Conservation (phyloP, 768 basidiomycete genomes). For the Thelephora aurantiotincta region DNA sequence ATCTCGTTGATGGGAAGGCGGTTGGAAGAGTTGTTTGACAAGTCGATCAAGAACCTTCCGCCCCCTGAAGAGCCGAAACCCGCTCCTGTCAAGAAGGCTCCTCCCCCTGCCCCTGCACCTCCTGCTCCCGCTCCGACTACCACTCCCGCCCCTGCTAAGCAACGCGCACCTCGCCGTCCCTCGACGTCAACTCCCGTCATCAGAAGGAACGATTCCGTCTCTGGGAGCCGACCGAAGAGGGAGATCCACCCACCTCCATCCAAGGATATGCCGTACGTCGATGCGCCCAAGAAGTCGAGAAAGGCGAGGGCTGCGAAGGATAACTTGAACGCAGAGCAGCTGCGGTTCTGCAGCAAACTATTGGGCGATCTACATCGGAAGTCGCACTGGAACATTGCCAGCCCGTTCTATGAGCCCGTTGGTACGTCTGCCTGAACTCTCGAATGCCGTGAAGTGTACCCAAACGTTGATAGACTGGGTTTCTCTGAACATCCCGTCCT, state of each 20-base stretch:
- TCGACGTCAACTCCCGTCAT: slow-evolving; percentile 77
- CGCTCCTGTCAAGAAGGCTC: slow-evolving; percentile 28
- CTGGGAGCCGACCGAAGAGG: slow-evolving; percentile 72
- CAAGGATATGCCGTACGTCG: slow-evolving; percentile 78
- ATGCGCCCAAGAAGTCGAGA: slow-evolving; percentile 55
- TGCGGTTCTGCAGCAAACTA: slow-evolving; percentile 69
- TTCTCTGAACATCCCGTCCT: slow-evolving; percentile 67
- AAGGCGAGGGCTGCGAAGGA: slow-evolving; percentile 46
- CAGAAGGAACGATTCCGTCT: slow-evolving; percentile 55
- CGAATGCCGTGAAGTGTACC: too few relatives aligned
- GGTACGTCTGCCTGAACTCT: slow-evolving; percentile 52
- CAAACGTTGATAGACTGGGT: slow-evolving; percentile 43
- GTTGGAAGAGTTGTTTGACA: slow-evolving; percentile 78
- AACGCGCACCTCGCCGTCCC: slow-evolving; percentile 32
- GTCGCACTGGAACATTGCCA: slow-evolving; percentile 56
- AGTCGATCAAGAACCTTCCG: slow-evolving; percentile 75
- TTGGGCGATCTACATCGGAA: slow-evolving; percentile 67
- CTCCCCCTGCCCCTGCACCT: slow-evolving; percentile 27
- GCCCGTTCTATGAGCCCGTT: slow-evolving; percentile 89
- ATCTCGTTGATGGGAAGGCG: slow-evolving; percentile 71
- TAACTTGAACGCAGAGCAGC: slow-evolving; percentile 66
- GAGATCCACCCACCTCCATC: slow-evolving; percentile 95
- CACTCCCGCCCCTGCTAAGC: slow-evolving; percentile 23
- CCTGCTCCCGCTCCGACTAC: slow-evolving; percentile 24
- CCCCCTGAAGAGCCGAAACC: slow-evolving; percentile 44